These are phyloP conservation scores for Hortiboletus flavorubellus DNA, from an alignment of 768 basidiomycete genomes.

Conservation along the genomic window DNA sequence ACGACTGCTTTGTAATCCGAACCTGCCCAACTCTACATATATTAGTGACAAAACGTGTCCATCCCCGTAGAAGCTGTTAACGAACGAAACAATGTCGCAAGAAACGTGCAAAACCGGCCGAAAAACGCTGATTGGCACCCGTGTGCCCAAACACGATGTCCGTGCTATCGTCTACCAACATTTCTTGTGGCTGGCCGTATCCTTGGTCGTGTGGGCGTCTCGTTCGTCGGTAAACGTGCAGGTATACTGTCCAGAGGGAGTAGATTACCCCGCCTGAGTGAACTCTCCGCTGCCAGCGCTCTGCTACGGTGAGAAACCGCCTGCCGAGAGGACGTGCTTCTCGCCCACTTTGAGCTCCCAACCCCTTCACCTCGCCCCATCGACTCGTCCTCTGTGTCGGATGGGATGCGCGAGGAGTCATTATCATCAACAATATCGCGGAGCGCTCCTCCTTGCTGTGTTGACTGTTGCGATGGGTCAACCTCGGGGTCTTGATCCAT, in stretches of 20 bases:
- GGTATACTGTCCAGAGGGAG: constrained; percentile 33
- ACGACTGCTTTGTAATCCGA: constrained; percentile 17
- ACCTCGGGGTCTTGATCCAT: constrained; percentile 64
- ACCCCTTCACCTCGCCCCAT: constrained; percentile 30
- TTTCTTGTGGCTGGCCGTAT: constrained; percentile 39
- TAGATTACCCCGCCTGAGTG: constrained; percentile 25
- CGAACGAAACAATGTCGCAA: too few relatives aligned
- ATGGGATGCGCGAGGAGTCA: constrained; percentile 23
- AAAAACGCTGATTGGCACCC: not conserved
- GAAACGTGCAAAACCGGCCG: too few relatives aligned
- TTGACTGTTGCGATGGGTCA: constrained; percentile 32
- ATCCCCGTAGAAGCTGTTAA: too few relatives aligned
- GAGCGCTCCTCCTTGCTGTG: constrained; percentile 24
- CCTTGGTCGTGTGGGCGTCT: constrained; percentile 63
- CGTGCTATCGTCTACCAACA: constrained; percentile 43
- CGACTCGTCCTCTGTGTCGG: constrained; percentile 31
- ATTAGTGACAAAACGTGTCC: too few relatives aligned
- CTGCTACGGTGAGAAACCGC: constrained; percentile 17
- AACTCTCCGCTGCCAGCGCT: constrained; percentile 18
- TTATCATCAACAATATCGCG: constrained; percentile 29
- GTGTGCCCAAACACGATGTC: too few relatives aligned
- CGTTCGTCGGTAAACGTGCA: constrained; percentile 40
- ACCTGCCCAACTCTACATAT: not conserved
- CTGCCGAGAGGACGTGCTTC: constrained; percentile 20
- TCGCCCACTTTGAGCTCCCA: constrained; percentile 31